Conservation (phyloP, 164 flowering plant genomes). For the Echeveria elegans region DNA sequence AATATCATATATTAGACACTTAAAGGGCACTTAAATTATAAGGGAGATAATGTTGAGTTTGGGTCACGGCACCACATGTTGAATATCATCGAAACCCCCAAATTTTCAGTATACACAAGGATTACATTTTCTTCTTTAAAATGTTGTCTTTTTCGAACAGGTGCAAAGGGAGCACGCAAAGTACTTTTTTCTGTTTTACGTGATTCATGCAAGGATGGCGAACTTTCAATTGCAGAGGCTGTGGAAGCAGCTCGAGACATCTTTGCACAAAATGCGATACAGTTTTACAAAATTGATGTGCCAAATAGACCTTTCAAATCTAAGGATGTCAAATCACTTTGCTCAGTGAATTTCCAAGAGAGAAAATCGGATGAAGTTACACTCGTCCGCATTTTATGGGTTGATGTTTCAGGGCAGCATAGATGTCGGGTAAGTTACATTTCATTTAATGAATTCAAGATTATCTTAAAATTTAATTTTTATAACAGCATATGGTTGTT, state of each 20-base stretch:
- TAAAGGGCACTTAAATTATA: too few relatives aligned
- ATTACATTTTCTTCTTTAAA: not conserved
- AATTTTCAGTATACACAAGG: not conserved
- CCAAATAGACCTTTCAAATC: slow-evolving; percentile 8
- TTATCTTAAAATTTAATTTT: not conserved
- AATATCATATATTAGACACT: too few relatives aligned
- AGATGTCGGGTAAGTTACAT: slow-evolving; percentile 72
- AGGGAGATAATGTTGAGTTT: too few relatives aligned
- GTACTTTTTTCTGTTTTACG: slow-evolving; percentile 61
- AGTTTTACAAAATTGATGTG: slow-evolving; percentile 50
- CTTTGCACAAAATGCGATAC: slow-evolving; percentile 49
- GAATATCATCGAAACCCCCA: slow-evolving; percentile 32
- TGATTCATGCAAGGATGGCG: slow-evolving; percentile 78
- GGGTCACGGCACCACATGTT: too few relatives aligned
- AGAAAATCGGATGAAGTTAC: slow-evolving; percentile 19
- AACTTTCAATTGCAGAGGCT: slow-evolving; percentile 75
- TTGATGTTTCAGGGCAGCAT: slow-evolving; percentile 86
- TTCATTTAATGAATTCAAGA: not conserved
- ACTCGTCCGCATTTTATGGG: slow-evolving; percentile 74
- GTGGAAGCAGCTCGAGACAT: slow-evolving; percentile 71
- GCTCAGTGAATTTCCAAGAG: slow-evolving; percentile 12
- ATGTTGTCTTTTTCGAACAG: slow-evolving; percentile 23
- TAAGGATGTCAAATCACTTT: slow-evolving; percentile 16
- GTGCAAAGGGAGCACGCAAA: slow-evolving; percentile 82
- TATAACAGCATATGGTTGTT: not conserved